A percentile compares a stretch with the other conserved stretches of the same genome.
These are phyloP conservation scores for Nannochloris sp. DNA, from an alignment of 139 green algal genomes.

Conservation along the genomic window DNA sequence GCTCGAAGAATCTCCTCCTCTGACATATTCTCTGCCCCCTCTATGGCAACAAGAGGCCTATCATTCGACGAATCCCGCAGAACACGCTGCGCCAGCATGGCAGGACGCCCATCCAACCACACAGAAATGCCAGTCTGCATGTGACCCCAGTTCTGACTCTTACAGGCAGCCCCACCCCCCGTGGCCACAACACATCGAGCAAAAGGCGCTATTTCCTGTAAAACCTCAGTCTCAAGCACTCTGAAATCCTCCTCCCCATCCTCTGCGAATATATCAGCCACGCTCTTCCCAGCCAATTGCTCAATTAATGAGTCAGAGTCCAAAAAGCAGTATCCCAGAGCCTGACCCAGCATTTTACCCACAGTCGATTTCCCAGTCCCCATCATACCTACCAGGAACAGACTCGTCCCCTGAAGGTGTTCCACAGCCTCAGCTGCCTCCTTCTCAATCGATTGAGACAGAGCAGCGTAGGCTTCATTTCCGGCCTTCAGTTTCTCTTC, in stretches of 20 bases:
- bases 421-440: slow-evolving; percentile 15
- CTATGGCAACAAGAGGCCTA: slow-evolving; percentile 53
- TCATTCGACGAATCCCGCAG: slow-evolving; percentile 52
- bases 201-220: slow-evolving; percentile 62
- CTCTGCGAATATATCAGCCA: slow-evolving; percentile 70
- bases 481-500: neutral
- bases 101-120: slow-evolving; percentile 66
- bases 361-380: slow-evolving; percentile 64
- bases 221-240: slow-evolving; percentile 64
- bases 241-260: slow-evolving; percentile 78
- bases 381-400: slow-evolving; percentile 91
- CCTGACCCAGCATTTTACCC: slow-evolving; percentile 36
- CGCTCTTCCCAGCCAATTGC: slow-evolving; percentile 38
- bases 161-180: slow-evolving; percentile 65
- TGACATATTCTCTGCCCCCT: neutral
- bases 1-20: slow-evolving; percentile 18
- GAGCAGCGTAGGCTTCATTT: neutral
- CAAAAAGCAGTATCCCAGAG: slow-evolving; percentile 69
- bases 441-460: neutral
- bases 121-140: slow-evolving; percentile 76
- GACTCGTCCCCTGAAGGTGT: slow-evolving; percentile 56
- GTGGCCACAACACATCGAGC: slow-evolving; percentile 72
- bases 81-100: slow-evolving; percentile 55
- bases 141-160: slow-evolving; percentile 76
- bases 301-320: slow-evolving; percentile 77